These are phyloP conservation scores for Monascus purpureus DNA, from an alignment of 495 filamentous ascomycete species.

Conservation along the genomic window DNA sequence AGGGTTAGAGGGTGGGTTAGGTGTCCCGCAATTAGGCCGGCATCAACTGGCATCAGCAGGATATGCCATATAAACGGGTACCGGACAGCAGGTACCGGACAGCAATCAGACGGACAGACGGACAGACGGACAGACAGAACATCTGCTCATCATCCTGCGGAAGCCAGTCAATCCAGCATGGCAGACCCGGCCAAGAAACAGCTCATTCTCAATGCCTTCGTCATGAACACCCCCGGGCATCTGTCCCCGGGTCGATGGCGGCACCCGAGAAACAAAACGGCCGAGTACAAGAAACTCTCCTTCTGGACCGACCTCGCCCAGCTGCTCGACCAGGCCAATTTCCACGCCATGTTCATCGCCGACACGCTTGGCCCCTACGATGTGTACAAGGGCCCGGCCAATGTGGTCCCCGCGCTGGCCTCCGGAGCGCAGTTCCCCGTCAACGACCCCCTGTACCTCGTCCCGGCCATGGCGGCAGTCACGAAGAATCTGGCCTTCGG, in stretches of 20 bases:
- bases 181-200: conserved; percentile 29
- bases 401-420: conserved; percentile 42
- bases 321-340: conserved; percentile 35
- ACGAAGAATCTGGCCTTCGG: conserved; percentile 53
- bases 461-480: conserved; percentile 29
- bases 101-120: too few species aligned
- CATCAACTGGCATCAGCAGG: too few species aligned
- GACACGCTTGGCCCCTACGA: conserved; percentile 46
- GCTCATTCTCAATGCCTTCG: conserved; percentile 45
- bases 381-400: conserved; percentile 44
- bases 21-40: too few species aligned
- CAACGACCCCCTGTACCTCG: conserved; percentile 34
- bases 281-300: conserved; percentile 30
- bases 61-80: too few species aligned
- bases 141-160: too few species aligned
- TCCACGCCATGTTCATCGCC: conserved; percentile 44
- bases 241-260: conserved; percentile 36
- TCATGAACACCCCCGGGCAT: conserved; percentile 33
- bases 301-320: conserved; percentile 34
- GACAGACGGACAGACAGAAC: too few species aligned
- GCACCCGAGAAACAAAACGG: conserved; percentile 31
- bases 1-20: too few species aligned
- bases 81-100: too few species aligned
- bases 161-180: too few species aligned
- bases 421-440: conserved; percentile 56